Evolutionary conservation across 2,329 filamentous ascomycete species (phyloP), one percentile per base, ranked within the genome.

Genomic region (Cladosporium sp.): DNA sequence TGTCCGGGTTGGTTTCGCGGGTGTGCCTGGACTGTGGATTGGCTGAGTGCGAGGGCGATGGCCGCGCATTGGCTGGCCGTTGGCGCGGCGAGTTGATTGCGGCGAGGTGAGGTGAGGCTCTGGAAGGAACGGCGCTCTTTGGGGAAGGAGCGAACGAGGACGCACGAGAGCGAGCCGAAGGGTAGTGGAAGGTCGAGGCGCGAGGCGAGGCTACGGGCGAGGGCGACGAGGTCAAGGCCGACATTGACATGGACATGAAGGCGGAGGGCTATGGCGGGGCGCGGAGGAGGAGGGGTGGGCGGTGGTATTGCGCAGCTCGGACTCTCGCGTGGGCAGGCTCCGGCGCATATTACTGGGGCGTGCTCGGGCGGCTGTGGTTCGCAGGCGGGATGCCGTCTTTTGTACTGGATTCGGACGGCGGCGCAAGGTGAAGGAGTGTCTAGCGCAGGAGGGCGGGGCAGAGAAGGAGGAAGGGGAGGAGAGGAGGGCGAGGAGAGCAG

Each of bases 201-300:
- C 67, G 69, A n/a, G 73, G 73, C 47, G 74, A 75, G 54, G 72
- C 68, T 65, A 71, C 71, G 52, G 74, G 73, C 10, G 74, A 75
- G 51, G 71, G 71, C 58, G 75, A 75, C 47, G 72, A 71, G 54
- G 71, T 73, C 69, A 75, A 59, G 61, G 74, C 70, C 66, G 74
- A 75, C 74, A 75, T 76, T 59, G 67, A 68, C 63, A 65, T 58
- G 52, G 52, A 54, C 52, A 55, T 51, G 38, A 55, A 41, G 30
- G 49, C 61, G 36, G 36, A 55, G 59, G 21, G 47, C 32, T 44
- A 18, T 55, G 61, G 61, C 61, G 61, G 61, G 51, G 61, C 24
- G 61, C 21, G 60, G 47, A 57, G 60, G 51, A 28, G 32, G 49
- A 34, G 34, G 51, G 44, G 60, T 57, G 60, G 34, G 49, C 38